Evolutionary conservation across 352 stramenopile species (phyloP).

Genomic region (Phytophthora pistaciae): DNA sequence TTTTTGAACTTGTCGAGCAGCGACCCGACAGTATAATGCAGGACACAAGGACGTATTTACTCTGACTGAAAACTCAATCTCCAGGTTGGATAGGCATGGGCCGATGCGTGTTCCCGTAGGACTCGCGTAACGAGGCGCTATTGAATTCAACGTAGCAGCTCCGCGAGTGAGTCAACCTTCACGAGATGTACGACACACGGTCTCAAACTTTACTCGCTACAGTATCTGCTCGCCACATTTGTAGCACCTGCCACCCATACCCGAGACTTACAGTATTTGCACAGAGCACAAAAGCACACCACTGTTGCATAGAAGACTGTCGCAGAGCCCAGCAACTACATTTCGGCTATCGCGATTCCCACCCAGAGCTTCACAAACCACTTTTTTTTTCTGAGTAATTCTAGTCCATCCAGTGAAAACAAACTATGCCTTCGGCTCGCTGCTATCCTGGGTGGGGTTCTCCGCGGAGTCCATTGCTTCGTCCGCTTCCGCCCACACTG

Average conservation of each 20-base stretch:
- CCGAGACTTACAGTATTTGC: too few species aligned
- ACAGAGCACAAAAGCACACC: too few species aligned
- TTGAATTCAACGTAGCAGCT: neutral
- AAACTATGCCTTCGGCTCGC: slow-evolving; percentile 11
- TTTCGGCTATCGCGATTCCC: too few species aligned
- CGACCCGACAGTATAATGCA: too few species aligned
- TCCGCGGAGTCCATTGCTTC: slow-evolving; percentile 30
- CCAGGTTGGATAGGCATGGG: neutral
- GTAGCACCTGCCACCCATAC: too few species aligned
- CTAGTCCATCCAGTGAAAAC: neutral
- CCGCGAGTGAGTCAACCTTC: neutral
- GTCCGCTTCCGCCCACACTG: slow-evolving; percentile 77
- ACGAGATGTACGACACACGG: too few species aligned
- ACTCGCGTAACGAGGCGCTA: neutral
- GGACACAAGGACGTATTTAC: neutral
- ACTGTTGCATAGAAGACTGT: too few species aligned
- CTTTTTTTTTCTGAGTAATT: neutral
- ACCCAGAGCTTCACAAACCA: neutral
- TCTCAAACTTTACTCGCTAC: too few species aligned
- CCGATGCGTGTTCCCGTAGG: neutral
- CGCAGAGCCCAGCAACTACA: too few species aligned
- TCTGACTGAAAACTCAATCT: neutral
- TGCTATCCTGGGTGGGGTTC: slow-evolving; percentile 8
- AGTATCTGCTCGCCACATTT: too few species aligned
- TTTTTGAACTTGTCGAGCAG: too few species aligned